Evolutionary conservation across 2,329 filamentous ascomycete genomes (phyloP).

Genomic region (Monilinia vaccinii-corymbosi): DNA sequence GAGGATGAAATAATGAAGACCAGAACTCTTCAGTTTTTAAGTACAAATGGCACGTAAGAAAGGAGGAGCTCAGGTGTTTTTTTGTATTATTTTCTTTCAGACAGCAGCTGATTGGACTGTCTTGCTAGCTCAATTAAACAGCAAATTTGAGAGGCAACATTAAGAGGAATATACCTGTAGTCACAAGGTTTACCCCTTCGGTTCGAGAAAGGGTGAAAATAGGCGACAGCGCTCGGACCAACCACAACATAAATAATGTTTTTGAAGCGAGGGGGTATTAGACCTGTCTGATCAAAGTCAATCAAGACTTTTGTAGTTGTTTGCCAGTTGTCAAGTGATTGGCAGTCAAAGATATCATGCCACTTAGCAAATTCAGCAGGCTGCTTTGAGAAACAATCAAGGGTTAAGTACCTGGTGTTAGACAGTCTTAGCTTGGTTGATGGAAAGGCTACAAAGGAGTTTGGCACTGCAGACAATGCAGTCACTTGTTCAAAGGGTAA

Average conservation of each 20-base stretch:
- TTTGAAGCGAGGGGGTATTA: background rate
- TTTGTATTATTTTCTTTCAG: background rate
- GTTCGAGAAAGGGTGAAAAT: background rate
- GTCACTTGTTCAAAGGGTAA: background rate
- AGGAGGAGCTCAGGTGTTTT: background rate
- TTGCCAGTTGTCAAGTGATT: background rate
- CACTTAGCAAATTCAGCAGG: background rate
- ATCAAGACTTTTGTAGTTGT: background rate
- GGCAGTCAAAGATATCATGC: background rate
- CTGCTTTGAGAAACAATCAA: background rate
- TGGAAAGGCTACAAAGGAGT: background rate
- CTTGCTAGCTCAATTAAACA: background rate
- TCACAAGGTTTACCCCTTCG: background rate
- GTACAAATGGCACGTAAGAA: background rate
- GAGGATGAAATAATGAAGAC: background rate
- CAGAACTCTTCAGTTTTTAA: background rate
- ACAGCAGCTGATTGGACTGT: background rate
- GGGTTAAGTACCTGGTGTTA: background rate
- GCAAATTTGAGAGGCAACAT: background rate
- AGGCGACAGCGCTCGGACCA: background rate
- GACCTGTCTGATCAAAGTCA: background rate
- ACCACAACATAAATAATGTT: background rate
- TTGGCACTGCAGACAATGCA: background rate
- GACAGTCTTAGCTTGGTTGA: background rate
- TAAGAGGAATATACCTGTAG: background rate